Evolutionary conservation across 2,329 filamentous ascomycete genomes (phyloP).

Genomic region (Dothideomycetes sp.): DNA sequence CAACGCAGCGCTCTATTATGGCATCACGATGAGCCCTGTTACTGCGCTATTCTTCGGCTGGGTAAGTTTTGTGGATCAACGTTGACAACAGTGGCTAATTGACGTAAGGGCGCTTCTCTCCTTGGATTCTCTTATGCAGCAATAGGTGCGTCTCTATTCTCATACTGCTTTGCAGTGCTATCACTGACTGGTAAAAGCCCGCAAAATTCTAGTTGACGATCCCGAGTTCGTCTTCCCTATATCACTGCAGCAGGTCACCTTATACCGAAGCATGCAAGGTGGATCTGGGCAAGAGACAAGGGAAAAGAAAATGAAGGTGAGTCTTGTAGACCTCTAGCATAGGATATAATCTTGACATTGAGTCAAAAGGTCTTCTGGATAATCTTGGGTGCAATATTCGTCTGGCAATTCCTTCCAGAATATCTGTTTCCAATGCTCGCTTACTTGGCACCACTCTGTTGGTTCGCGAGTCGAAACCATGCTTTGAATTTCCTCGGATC

Average conservation of each 20-base stretch:
- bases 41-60: slow-evolving; percentile 51
- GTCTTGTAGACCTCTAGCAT: slow-evolving; percentile 39
- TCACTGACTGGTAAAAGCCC: background rate
- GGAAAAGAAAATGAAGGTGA: slow-evolving; percentile 21
- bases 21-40: slow-evolving; percentile 38
- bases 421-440: slow-evolving; percentile 48
- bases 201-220: slow-evolving; percentile 44
- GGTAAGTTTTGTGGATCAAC: too few species aligned
- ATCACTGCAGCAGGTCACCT: slow-evolving; percentile 35
- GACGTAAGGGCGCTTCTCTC: background rate
- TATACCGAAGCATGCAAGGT: slow-evolving; percentile 26
- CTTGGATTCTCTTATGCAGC: slow-evolving; percentile 47
- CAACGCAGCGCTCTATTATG: slow-evolving; percentile 47
- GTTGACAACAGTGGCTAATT: slow-evolving; percentile 34
- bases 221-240: slow-evolving; percentile 40
- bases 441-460: slow-evolving; percentile 51
- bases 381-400: slow-evolving; percentile 38
- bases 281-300: slow-evolving; percentile 46
- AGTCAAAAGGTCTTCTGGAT: slow-evolving; percentile 42
- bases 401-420: slow-evolving; percentile 53
- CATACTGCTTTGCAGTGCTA: background rate
- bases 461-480: slow-evolving; percentile 47
- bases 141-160: slow-evolving; percentile 42
- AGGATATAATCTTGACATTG: slow-evolving; percentile 17
- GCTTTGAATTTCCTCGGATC: slow-evolving; percentile 51